These are phyloP conservation scores for Fusarium sp. DNA, from an alignment of 2,329 filamentous ascomycete genomes.

Conservation along the genomic window DNA sequence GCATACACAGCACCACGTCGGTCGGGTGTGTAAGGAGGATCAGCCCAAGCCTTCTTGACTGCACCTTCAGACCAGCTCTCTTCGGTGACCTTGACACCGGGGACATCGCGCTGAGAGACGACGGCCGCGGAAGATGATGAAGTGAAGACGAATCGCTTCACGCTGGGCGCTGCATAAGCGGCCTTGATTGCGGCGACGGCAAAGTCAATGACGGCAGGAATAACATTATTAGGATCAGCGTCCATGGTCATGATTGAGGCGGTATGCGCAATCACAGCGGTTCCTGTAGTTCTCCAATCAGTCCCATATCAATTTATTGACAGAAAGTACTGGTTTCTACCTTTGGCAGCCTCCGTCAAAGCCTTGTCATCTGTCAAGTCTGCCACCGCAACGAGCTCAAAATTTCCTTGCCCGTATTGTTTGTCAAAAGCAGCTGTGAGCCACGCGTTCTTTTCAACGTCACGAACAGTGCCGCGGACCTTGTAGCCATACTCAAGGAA, in stretches of 20 bases:
- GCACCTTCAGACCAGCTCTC: constrained; percentile 48
- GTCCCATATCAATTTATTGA: fast-evolving
- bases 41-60: constrained; percentile 48
- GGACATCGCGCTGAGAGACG: background rate
- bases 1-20: constrained; percentile 46
- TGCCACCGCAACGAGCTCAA: constrained; percentile 47
- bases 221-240: constrained; percentile 51
- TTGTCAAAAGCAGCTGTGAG: constrained; percentile 43
- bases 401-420: constrained; percentile 46
- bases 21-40: constrained; percentile 46
- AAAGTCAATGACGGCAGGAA: constrained; percentile 47
- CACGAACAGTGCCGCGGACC: constrained; percentile 56
- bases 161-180: constrained; percentile 45
- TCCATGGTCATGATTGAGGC: constrained; percentile 49
- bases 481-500: constrained; percentile 52
- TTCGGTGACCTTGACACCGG: constrained; percentile 5
- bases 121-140: constrained; percentile 22
- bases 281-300: constrained; percentile 1
- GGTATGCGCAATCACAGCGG: constrained; percentile 49
- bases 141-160: constrained; percentile 51
- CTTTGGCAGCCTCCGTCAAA: constrained; percentile 44
- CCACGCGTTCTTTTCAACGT: constrained; percentile 46
- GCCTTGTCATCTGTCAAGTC: constrained; percentile 46
- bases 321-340: background rate
- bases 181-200: constrained; percentile 46